phyloP scores from a whole-genome alignment of 305 asterid genomes.

The Rubia peregrina region DNA sequence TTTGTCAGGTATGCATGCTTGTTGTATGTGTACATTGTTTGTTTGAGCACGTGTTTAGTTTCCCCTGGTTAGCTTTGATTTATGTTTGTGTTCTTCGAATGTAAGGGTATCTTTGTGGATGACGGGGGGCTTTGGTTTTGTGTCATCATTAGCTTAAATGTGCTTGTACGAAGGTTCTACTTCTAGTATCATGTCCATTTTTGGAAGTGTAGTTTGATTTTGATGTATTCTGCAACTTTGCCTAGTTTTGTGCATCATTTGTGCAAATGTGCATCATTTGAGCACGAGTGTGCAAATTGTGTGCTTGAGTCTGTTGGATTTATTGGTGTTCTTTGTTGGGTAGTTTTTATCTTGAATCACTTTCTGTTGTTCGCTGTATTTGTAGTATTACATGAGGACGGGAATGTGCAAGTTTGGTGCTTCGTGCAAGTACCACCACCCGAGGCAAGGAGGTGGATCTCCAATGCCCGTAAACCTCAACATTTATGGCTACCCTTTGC shows the following conservation, averaged over 20 bases:
- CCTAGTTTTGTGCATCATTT: neutral
- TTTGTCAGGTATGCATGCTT: slow-evolving; percentile 62
- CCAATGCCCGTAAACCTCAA: slow-evolving; percentile 48
- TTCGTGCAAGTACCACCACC: slow-evolving; percentile 97
- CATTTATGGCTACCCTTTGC: slow-evolving; percentile 63
- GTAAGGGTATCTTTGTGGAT: slow-evolving; percentile 5
- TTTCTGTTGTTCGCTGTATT: slow-evolving; percentile 12
- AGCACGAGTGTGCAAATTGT: neutral
- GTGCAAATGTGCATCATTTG: no score
- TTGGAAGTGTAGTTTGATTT: neutral
- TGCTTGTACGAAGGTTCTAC: neutral
- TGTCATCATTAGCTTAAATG: neutral
- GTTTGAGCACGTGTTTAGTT: slow-evolving; percentile 1
- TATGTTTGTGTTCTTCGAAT: neutral
- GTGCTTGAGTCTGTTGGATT: neutral
- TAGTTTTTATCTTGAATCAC: neutral
- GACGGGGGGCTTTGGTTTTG: neutral
- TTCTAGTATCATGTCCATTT: neutral
- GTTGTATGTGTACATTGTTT: neutral
- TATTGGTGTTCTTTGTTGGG: neutral
- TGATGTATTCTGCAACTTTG: neutral
- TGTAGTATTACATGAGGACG: slow-evolving; percentile 77
- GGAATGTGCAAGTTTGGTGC: slow-evolving; percentile 86
- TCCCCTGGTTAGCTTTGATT: neutral
- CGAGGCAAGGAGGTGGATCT: slow-evolving; percentile 71